phyloP scores from a whole-genome alignment of 2,329 filamentous ascomycete species.

The Apiospora hydei region DNA sequence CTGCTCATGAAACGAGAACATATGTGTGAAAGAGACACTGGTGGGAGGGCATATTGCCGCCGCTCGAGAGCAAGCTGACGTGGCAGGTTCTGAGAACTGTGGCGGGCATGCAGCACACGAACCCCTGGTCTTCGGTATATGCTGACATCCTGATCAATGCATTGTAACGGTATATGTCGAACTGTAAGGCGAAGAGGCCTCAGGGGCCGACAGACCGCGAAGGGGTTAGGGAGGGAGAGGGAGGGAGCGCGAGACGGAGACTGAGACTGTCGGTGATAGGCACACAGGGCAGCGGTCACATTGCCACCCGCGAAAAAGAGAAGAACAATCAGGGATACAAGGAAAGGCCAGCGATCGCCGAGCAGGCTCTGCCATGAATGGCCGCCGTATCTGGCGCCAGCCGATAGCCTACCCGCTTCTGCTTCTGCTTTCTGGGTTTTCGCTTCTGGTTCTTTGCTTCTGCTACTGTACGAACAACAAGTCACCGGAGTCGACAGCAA shows the following conservation, averaged over 20 bases:
- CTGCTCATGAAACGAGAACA: not conserved
- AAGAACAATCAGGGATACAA: not conserved
- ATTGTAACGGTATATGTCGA: not conserved
- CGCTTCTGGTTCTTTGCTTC: not conserved
- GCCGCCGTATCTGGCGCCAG: not conserved
- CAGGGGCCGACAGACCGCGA: too few species aligned
- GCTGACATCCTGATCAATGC: not conserved
- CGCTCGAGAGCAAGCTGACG: not conserved
- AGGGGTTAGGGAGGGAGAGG: not conserved
- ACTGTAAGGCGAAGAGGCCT: not conserved
- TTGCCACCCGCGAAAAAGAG: not conserved
- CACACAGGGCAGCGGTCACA: constrained; percentile 14
- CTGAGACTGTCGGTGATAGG: not conserved
- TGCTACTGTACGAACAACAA: constrained; percentile 17
- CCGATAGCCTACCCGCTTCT: constrained; percentile 7
- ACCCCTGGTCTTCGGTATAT: not conserved
- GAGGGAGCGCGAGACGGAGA: not conserved
- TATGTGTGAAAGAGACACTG: not conserved
- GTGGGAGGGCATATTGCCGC: not conserved
- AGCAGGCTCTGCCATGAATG: not conserved
- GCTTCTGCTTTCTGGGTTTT: not conserved
- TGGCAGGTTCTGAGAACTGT: not conserved
- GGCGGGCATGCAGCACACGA: constrained; percentile 1
- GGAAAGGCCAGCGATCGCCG: not conserved
- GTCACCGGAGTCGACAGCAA: not conserved